Evolutionary conservation across 768 basidiomycete species (phyloP), one percentile per base, ranked within the genome.

Genomic region (Russula compacta): DNA sequence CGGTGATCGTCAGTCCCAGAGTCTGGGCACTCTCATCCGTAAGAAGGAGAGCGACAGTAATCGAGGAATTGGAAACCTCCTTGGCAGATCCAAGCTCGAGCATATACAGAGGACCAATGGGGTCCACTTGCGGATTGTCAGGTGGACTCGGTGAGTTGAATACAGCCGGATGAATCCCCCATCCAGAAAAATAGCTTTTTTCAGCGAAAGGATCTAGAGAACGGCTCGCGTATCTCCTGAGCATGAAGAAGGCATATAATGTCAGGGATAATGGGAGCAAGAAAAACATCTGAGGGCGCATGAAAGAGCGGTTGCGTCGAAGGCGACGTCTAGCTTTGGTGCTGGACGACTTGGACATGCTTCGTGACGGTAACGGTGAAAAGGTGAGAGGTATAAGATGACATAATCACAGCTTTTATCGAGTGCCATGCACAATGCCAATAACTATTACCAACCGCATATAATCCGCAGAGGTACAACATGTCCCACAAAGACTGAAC

Each of bases 21-120:
- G 35, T 48, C 17, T 11, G 36, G 9, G 39, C 39, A 10, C 44
- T 56, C 32, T 43, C 43, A 33, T 47, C 44, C 11, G 64, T 58
- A 12, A 65, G 29, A 32, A 61, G 56, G 15, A 65, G 51, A 36
- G 14, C 48, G 21, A 53, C 47, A 6, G 61, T 59, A 7, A 55
- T 38, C 9, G 64, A 63, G 46, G 46, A 42, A 19, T 63, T 63
- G 21, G 46, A 42, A 40, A 35, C 21, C 5, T 49, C n/a, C 36
- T 53, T 60, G 17, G 54, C 56, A 32, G 52, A 58, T 21, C 60
- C 35, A 36, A 66, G 60, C 39, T 66, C 65, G 36, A 65, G 63
- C 24, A 33, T 32, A 52, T 66, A 66, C 32, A 65, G 33, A 38
- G 57, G 57, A 38, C 64, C 65, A 15, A 52, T 46, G 6, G 39